Percentiles rank a stretch among this genome's conserved stretches.
These are phyloP conservation scores for Sphaerulina populicola DNA, from an alignment of 2,329 filamentous ascomycete species.

Conservation along the genomic window DNA sequence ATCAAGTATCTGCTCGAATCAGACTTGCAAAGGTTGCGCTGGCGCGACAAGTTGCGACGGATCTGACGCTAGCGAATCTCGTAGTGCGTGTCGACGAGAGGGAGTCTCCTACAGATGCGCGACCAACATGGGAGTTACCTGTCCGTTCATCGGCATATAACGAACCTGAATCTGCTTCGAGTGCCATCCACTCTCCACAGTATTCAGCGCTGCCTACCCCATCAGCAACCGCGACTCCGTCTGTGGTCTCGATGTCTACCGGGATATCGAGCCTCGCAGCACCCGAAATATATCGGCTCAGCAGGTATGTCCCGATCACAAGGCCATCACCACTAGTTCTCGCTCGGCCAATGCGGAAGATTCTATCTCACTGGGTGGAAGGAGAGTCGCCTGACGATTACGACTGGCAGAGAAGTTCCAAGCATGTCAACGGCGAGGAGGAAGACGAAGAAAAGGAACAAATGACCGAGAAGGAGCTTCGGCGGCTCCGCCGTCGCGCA, in stretches of 20 bases:
- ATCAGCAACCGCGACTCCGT: constrained; percentile 29
- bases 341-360: constrained; percentile 30
- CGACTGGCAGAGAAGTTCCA: constrained; percentile 35
- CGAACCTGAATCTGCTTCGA: neutral
- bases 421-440: constrained; percentile 19
- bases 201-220: constrained; percentile 26
- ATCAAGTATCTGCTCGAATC: constrained; percentile 21
- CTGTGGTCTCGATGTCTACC: constrained; percentile 24
- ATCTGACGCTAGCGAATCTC: constrained; percentile 33
- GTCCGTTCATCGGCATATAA: constrained; percentile 6
- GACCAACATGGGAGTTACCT: constrained; percentile 13
- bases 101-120: neutral
- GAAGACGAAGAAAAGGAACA: constrained; percentile 31
- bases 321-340: constrained; percentile 24
- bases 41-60: constrained; percentile 28
- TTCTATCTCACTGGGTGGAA: constrained; percentile 38
- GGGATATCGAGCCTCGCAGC: constrained; percentile 23
- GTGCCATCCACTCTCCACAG: constrained; percentile 9
- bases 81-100: constrained; percentile 12
- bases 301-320: constrained; percentile 33
- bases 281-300: constrained; percentile 31
- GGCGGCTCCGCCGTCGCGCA: constrained; percentile 34
- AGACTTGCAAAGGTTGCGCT: constrained; percentile 30
- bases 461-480: constrained; percentile 33
- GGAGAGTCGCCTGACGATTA: constrained; percentile 35